A percentile compares a stretch with the other conserved stretches of the same genome.
These are phyloP conservation scores for Verticillium nonalfalfae DNA, from an alignment of 2,329 filamentous ascomycete genomes.

Conservation along the genomic window DNA sequence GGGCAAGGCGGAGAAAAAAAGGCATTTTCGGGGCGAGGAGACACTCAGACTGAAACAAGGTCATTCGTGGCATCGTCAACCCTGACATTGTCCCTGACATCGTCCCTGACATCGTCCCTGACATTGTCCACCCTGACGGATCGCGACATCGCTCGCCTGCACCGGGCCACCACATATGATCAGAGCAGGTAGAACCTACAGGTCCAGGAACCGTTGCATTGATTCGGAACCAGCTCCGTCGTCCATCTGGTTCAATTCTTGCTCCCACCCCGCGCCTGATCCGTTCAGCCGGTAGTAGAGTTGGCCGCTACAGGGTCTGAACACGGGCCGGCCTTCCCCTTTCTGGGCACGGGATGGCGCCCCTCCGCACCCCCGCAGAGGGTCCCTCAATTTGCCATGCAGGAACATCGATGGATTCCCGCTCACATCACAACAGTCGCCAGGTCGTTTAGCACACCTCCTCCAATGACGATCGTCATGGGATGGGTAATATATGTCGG, in stretches of 20 bases:
- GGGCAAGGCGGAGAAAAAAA: neutral
- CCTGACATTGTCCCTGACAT: neutral
- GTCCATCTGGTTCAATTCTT: neutral
- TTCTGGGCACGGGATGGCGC: constrained; percentile 10
- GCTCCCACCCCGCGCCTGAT: neutral
- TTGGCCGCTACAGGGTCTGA: neutral
- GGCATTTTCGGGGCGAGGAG: neutral
- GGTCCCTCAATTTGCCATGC: neutral
- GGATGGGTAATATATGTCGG: neutral
- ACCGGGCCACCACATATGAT: neutral
- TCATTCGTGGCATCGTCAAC: neutral
- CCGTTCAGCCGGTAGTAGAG: constrained; percentile 8
- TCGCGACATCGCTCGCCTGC: neutral
- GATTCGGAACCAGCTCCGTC: neutral
- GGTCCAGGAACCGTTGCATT: neutral
- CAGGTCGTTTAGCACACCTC: neutral
- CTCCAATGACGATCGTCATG: neutral
- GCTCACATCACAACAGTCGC: neutral
- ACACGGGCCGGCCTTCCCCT: neutral
- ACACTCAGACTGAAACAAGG: neutral
- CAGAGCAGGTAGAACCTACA: neutral
- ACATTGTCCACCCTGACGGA: neutral
- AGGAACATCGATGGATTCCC: neutral
- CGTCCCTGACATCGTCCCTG: neutral
- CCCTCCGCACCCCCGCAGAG: constrained; percentile 11